Conservation (phyloP, 192 early-diverging fungal genomes). For the Phycomyces nitens region DNA sequence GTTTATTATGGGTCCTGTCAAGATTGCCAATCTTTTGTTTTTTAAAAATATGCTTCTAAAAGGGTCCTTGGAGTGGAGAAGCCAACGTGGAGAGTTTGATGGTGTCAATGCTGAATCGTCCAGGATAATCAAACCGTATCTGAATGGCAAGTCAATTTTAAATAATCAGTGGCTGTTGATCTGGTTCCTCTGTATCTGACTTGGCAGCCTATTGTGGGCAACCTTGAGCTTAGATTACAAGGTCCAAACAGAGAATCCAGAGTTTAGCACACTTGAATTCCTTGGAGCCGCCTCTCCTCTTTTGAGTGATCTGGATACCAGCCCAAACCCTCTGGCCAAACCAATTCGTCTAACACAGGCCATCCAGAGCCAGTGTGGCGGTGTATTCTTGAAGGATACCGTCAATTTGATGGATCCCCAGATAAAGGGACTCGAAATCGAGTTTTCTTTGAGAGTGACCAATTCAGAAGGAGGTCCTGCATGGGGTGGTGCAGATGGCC, state of each 20-base stretch:
- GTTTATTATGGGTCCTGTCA: neutral
- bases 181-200: no score
- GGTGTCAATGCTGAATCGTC: neutral
- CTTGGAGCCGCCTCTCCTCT: no score
- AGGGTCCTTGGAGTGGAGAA: neutral
- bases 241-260: no score
- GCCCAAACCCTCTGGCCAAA: neutral
- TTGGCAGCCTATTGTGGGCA: no score
- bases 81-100: neutral
- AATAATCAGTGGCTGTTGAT: no score
- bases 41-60: no score
- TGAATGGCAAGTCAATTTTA: neutral
- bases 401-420: conserved; percentile 3
- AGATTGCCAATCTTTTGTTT: no score
- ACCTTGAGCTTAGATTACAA: no score
- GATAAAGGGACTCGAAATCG: conserved; percentile 14
- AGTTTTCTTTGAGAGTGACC: conserved; percentile 32
- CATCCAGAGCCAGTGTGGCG: conserved; percentile 19
- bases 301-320: neutral
- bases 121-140: neutral
- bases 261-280: no score
- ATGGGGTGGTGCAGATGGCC: conserved; percentile 30
- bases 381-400: conserved; percentile 4
- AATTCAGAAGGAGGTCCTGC: conserved; percentile 14
- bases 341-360: conserved; percentile 15